These are phyloP conservation scores for Phanerodontia chrysosporium DNA, from an alignment of 768 basidiomycete species.

Conservation along the genomic window DNA sequence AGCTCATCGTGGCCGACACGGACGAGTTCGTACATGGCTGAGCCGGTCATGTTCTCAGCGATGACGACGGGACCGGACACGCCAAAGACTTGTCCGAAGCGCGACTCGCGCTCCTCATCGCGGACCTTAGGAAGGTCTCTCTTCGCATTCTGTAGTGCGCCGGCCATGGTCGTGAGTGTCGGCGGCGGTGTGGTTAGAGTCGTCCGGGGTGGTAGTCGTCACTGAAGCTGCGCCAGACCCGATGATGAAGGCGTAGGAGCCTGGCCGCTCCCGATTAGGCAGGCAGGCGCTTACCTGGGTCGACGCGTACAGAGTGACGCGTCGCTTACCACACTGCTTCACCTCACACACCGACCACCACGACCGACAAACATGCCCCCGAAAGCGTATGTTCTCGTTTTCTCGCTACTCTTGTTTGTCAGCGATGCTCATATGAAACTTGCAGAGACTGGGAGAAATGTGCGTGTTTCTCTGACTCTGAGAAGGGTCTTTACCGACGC, in stretches of 20 bases:
- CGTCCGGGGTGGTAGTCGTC: constrained; percentile 6
- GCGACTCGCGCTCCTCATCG: constrained; percentile 87
- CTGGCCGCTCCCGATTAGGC: constrained; percentile 11
- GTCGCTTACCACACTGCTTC: constrained; percentile 19
- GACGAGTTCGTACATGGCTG: constrained; percentile 97
- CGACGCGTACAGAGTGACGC: constrained; percentile 27
- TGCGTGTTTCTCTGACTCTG: constrained; percentile 33
- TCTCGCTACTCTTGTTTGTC: not conserved
- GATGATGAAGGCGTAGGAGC: constrained; percentile 10
- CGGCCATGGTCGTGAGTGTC: constrained; percentile 61
- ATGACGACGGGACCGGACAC: constrained; percentile 99
- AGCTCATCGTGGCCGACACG: constrained; percentile 98
- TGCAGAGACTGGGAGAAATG: constrained; percentile 98
- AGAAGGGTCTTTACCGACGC: not conserved
- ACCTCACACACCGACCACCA: constrained; percentile 9
- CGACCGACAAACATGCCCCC: constrained; percentile 69
- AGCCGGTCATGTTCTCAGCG: constrained; percentile 93
- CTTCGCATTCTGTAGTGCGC: constrained; percentile 89
- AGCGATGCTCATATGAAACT: constrained; percentile 11
- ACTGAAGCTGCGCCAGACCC: constrained; percentile 10
- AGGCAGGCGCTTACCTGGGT: constrained; percentile 17
- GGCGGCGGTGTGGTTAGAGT: constrained; percentile 7
- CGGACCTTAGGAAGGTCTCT: constrained; percentile 78
- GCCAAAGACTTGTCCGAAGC: constrained; percentile 85
- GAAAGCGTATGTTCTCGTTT: constrained; percentile 77